Conservation (phyloP, 257 asterid species). For the Capsicum pubescens region DNA sequence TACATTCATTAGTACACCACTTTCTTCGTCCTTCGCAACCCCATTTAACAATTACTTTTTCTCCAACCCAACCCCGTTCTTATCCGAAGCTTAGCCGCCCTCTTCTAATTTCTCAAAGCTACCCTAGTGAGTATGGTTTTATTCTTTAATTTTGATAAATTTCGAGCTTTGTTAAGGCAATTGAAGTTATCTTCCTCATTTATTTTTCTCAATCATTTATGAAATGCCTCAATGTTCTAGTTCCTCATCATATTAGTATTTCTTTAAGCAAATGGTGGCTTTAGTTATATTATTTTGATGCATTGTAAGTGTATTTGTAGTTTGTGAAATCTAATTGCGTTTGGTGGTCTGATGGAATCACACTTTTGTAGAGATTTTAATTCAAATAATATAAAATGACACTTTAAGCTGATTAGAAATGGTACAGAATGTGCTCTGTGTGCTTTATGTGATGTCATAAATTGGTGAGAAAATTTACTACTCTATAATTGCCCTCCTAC, state of each 20-base stretch:
- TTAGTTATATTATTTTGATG: background rate
- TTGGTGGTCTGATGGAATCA: background rate
- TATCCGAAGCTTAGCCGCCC: too few relatives aligned
- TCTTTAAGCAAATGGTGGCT: too few relatives aligned
- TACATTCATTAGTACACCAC: background rate
- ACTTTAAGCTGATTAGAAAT: background rate
- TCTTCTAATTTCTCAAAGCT: too few relatives aligned
- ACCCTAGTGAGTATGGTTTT: background rate
- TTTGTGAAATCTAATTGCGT: background rate
- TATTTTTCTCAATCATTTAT: too few relatives aligned
- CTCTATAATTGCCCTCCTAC: background rate
- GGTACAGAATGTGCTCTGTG: background rate
- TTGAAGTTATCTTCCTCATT: too few relatives aligned
- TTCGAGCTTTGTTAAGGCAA: too few relatives aligned
- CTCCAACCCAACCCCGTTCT: too few relatives aligned
- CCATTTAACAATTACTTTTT: background rate
- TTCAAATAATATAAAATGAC: background rate
- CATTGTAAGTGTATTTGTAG: background rate
- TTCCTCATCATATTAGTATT: too few relatives aligned
- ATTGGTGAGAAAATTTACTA: background rate
- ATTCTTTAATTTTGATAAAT: too few relatives aligned
- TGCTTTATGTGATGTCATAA: background rate
- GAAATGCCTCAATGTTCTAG: too few relatives aligned
- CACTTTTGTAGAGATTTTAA: background rate
- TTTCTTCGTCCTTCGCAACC: background rate